Evolutionary conservation across 2,329 filamentous ascomycete species (phyloP).

Genomic region (Keithomyces neogunnii): DNA sequence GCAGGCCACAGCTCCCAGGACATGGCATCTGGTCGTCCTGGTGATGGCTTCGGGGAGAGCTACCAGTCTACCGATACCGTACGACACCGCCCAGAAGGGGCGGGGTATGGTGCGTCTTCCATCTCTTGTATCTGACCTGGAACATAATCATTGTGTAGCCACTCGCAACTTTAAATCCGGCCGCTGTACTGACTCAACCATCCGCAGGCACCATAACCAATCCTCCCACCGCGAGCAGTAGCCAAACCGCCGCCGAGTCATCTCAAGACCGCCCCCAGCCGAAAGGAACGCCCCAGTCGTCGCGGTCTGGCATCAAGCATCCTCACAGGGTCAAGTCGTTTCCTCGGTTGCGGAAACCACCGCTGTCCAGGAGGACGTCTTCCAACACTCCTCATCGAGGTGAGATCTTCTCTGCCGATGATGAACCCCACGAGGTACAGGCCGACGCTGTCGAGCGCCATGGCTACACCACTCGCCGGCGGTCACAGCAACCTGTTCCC

Average conservation of each 20-base stretch:
- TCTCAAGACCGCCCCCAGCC: constrained; percentile 25
- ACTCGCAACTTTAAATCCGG: not conserved
- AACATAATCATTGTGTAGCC: not conserved
- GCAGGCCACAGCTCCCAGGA: constrained; percentile 32
- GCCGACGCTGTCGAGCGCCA: constrained; percentile 42
- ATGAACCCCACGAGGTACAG: constrained; percentile 74
- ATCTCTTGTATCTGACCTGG: not conserved
- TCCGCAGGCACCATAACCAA: constrained; percentile 11
- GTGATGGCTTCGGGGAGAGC: constrained; percentile 42
- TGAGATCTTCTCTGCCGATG: constrained; percentile 84
- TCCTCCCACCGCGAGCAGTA: constrained; percentile 15
- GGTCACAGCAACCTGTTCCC: constrained; percentile 19
- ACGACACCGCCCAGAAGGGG: constrained; percentile 45
- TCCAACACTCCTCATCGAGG: constrained; percentile 74
- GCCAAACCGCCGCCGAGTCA: constrained; percentile 26
- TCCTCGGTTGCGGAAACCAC: constrained; percentile 58
- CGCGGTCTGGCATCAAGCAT: constrained; percentile 32
- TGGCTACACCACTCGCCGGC: constrained; percentile 23
- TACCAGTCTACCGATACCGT: constrained; percentile 53
- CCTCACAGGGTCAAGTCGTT: constrained; percentile 39
- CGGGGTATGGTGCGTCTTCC: constrained; percentile 40
- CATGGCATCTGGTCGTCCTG: constrained; percentile 24
- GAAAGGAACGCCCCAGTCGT: constrained; percentile 21
- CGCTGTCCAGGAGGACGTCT: constrained; percentile 64
- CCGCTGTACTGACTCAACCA: not conserved